Percentiles rank a stretch among this genome's conserved stretches.
These are phyloP conservation scores for Aureobasidium lini DNA, from an alignment of 2,329 filamentous ascomycete genomes.

Conservation along the genomic window DNA sequence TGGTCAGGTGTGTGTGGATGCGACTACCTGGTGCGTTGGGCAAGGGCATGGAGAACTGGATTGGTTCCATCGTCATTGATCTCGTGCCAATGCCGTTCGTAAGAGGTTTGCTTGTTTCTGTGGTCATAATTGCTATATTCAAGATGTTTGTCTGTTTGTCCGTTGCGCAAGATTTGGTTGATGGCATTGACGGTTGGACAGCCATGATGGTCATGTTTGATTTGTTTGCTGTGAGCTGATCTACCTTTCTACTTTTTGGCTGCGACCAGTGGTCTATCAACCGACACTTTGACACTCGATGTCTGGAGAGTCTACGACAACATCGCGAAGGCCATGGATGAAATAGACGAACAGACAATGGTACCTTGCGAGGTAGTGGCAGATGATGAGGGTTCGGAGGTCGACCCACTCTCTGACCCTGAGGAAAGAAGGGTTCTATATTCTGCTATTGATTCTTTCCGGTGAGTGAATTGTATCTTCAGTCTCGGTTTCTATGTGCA, in stretches of 20 bases:
- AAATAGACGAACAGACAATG: neutral
- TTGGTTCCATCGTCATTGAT: conserved; percentile 26
- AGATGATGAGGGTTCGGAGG: conserved; percentile 50
- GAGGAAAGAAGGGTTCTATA: conserved; percentile 77
- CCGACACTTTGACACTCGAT: neutral
- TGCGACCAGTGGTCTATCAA: neutral
- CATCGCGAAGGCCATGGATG: neutral
- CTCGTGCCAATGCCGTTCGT: conserved; percentile 22
- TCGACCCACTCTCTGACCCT: conserved; percentile 61
- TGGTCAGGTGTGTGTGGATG: conserved; percentile 52
- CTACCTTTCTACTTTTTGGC: neutral
- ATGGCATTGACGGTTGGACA: neutral
- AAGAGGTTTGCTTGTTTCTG: conserved; percentile 10
- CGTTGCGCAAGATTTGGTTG: neutral
- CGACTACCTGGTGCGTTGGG: conserved; percentile 50
- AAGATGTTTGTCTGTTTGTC: neutral
- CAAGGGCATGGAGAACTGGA: conserved; percentile 51
- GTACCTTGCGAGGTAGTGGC: neutral
- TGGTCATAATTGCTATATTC: neutral
- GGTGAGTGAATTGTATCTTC: conserved; percentile 47
- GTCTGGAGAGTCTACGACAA: too few relatives aligned
- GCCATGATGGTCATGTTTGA: conserved; percentile 1
- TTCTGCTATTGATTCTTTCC: conserved; percentile 79
- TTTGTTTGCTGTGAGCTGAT: neutral
- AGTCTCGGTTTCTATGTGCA: neutral